Evolutionary conservation across 108 stramenopile species (phyloP).

Genomic region (Mayamaea pseudoterrestris): DNA sequence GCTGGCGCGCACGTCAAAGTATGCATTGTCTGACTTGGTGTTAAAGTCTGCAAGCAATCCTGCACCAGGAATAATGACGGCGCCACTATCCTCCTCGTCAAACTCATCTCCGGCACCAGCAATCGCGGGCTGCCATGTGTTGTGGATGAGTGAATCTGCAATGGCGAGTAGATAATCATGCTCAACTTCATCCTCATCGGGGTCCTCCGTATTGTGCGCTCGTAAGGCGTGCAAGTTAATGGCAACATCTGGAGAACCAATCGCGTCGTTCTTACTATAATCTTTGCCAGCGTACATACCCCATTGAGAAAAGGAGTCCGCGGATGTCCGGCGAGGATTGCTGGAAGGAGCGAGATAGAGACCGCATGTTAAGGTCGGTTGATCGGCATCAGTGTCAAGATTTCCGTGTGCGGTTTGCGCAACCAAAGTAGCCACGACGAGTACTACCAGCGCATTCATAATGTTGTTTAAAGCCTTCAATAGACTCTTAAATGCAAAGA

Average conservation of each 20-base stretch:
- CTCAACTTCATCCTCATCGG: conserved; percentile 10
- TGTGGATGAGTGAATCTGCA: conserved; percentile 34
- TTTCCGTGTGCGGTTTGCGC: no score
- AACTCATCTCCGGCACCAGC: conserved; percentile 22
- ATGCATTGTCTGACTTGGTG: conserved; percentile 30
- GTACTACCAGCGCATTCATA: no score
- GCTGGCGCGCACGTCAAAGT: conserved; percentile 32
- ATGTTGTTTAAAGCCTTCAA: no score
- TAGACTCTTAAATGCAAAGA: no score
- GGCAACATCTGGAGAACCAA: conserved; percentile 31
- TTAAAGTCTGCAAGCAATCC: conserved; percentile 29
- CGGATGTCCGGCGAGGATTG: no score
- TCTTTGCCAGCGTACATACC: conserved; percentile 31
- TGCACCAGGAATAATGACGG: conserved; percentile 31
- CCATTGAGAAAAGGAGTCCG: conserved; percentile 25
- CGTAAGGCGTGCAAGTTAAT: conserved; percentile 26
- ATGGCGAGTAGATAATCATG: conserved; percentile 6
- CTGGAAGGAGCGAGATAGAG: conserved; percentile 37
- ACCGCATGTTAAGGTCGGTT: no score
- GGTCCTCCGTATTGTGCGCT: conserved; percentile 11
- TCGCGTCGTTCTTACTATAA: neutral
- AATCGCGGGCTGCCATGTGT: conserved; percentile 11
- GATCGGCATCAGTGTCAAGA: no score
- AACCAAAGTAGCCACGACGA: no score
- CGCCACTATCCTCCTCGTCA: conserved; percentile 10